Percentiles rank a stretch among this genome's conserved stretches.
These are phyloP conservation scores for Ophiosphaerella narmari DNA, from an alignment of 2,329 filamentous ascomycete species.

Conservation along the genomic window DNA sequence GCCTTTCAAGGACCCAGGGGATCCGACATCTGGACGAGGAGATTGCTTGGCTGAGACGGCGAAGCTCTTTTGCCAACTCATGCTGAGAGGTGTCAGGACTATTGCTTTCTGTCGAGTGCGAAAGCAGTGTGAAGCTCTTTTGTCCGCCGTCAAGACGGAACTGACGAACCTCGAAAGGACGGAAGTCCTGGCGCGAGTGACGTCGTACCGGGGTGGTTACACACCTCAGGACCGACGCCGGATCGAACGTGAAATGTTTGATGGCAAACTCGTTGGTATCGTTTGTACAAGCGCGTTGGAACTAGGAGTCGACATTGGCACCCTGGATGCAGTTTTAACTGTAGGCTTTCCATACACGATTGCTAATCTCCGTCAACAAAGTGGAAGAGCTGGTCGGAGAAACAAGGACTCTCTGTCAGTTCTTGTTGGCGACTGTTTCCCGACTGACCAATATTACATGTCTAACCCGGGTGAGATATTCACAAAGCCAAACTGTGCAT, in stretches of 20 bases:
- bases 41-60: slow-evolving; percentile 86
- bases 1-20: slow-evolving; percentile 85
- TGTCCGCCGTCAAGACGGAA: slow-evolving; percentile 79
- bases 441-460: slow-evolving; percentile 97
- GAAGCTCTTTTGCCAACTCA: slow-evolving; percentile 84
- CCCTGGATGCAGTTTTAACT: slow-evolving; percentile 88
- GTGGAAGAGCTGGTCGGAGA: slow-evolving; percentile 84
- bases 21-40: slow-evolving; percentile 83
- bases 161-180: slow-evolving; percentile 72
- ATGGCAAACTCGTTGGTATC: slow-evolving; percentile 89
- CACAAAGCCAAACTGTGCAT: slow-evolving; percentile 83
- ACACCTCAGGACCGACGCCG: slow-evolving; percentile 84
- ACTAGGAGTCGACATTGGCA: slow-evolving; percentile 92
- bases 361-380: slow-evolving; percentile 91
- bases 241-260: slow-evolving; percentile 97
- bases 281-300: slow-evolving; percentile 93
- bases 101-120: slow-evolving; percentile 92
- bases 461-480: slow-evolving; percentile 92
- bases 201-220: slow-evolving; percentile 95
- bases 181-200: slow-evolving; percentile 79
- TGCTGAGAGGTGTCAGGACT: slow-evolving; percentile 84
- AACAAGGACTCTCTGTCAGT: slow-evolving; percentile 94
- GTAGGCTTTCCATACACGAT: slow-evolving; percentile 96
- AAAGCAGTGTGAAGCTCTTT: slow-evolving; percentile 83
- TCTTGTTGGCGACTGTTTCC: slow-evolving; percentile 84